Evolutionary conservation across 2,329 filamentous ascomycete genomes (phyloP).

Genomic region (Ramularia endophylla): DNA sequence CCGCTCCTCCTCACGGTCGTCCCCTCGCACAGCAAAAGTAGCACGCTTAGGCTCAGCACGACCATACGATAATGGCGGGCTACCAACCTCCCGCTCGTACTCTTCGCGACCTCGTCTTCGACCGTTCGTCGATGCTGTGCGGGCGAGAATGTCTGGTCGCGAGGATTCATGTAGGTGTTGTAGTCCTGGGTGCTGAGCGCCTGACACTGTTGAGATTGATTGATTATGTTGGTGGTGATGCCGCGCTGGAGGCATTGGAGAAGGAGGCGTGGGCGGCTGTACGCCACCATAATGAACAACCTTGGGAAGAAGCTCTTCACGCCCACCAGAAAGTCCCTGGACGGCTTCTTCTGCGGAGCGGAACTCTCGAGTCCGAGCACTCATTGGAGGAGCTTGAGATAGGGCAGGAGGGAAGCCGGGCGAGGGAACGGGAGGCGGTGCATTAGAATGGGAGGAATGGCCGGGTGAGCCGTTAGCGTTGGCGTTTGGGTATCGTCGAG

Average conservation of each 20-base stretch:
- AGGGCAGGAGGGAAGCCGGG: slow-evolving; percentile 63
- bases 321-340: slow-evolving; percentile 80
- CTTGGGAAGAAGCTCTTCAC: slow-evolving; percentile 85
- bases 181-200: slow-evolving; percentile 14
- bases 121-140: slow-evolving; percentile 49
- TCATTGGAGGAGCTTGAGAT: slow-evolving; percentile 44
- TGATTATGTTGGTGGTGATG: slow-evolving; percentile 15
- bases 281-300: slow-evolving; percentile 93
- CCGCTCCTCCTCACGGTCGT: slow-evolving; percentile 20
- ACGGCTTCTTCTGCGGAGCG: slow-evolving; percentile 95
- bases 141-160: slow-evolving; percentile 26
- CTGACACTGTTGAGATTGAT: slow-evolving; percentile 1
- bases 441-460: slow-evolving; percentile 59
- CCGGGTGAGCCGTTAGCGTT: slow-evolving; percentile 58
- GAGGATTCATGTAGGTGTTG: slow-evolving; percentile 27
- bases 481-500: slow-evolving; percentile 35
- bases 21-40: slow-evolving; percentile 24
- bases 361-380: slow-evolving; percentile 70
- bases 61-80: slow-evolving; percentile 55
- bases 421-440: slow-evolving; percentile 66
- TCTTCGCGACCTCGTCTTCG: slow-evolving; percentile 78
- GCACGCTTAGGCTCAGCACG: slow-evolving; percentile 60
- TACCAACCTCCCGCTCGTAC: slow-evolving; percentile 83
- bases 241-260: slow-evolving; percentile 52
- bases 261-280: slow-evolving; percentile 87